Evolutionary conservation across 1,139 yeast species (phyloP).

Genomic region (Entelexis sorbosivorans): DNA sequence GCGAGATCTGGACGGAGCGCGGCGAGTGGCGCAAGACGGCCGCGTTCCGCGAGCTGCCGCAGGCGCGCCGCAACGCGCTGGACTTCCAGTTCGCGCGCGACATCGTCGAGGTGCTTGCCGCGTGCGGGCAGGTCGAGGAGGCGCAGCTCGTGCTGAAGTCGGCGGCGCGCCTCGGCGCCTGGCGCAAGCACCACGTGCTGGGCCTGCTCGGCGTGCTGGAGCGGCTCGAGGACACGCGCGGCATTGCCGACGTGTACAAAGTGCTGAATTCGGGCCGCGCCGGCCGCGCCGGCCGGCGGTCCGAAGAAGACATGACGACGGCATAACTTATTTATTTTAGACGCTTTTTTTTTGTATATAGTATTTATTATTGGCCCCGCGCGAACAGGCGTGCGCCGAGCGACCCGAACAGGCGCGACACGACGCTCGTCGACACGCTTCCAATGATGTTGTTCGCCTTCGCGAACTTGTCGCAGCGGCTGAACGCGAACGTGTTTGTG

Average conservation of each 20-base stretch:
- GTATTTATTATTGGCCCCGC: slow-evolving; percentile 8
- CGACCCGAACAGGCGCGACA: slow-evolving; percentile 18
- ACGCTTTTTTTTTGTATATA: slow-evolving; percentile 2
- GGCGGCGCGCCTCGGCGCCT: slow-evolving; percentile 55
- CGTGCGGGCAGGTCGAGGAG: slow-evolving; percentile 48
- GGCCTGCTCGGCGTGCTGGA: slow-evolving; percentile 29
- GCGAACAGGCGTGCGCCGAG: slow-evolving; percentile 19
- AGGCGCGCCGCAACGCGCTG: slow-evolving; percentile 35
- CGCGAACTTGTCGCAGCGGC: slow-evolving; percentile 81
- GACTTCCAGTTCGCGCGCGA: slow-evolving; percentile 63
- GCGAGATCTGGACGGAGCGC: slow-evolving; percentile 62
- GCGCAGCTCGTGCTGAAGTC: slow-evolving; percentile 59
- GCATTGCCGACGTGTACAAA: slow-evolving; percentile 25
- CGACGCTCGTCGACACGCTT: slow-evolving; percentile 26
- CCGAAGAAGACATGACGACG: not conserved
- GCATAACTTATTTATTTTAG: not conserved
- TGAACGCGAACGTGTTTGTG: slow-evolving; percentile 80
- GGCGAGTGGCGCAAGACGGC: slow-evolving; percentile 55
- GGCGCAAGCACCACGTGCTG: slow-evolving; percentile 39
- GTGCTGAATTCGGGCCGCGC: not conserved
- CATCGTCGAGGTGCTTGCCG: slow-evolving; percentile 47
- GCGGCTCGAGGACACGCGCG: slow-evolving; percentile 37
- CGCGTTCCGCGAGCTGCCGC: slow-evolving; percentile 36
- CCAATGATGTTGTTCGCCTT: slow-evolving; percentile 53
- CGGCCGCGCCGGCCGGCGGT: not conserved